A percentile compares a stretch with the other conserved stretches of the same genome.
Evolutionary conservation across 768 basidiomycete genomes (phyloP).

Genomic region (Mycena olivaceomarginata): DNA sequence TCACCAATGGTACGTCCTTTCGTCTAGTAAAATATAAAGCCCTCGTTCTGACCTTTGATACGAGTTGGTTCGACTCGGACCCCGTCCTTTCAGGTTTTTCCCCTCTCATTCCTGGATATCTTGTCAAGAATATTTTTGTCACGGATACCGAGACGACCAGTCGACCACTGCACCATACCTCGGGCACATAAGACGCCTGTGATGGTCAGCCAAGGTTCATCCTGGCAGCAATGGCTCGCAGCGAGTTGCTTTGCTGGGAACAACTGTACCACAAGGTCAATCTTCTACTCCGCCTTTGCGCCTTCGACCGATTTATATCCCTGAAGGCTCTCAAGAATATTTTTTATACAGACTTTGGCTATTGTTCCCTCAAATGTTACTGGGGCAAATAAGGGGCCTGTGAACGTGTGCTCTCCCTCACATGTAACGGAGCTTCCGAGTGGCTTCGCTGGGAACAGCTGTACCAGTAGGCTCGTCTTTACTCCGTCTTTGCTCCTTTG

Average conservation of each 20-base stretch:
- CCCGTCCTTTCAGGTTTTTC: background rate
- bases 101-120: constrained; percentile 30
- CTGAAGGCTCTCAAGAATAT: constrained; percentile 28
- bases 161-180: constrained; percentile 26
- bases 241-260: constrained; percentile 31
- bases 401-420: constrained; percentile 26
- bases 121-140: constrained; percentile 31
- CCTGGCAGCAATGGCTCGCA: constrained; percentile 24
- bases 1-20: no score
- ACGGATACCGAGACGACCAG: constrained; percentile 29
- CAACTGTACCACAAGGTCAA: constrained; percentile 8
- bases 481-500: constrained; percentile 28
- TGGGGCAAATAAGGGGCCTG: constrained; percentile 31
- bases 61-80: background rate
- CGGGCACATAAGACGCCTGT: constrained; percentile 24
- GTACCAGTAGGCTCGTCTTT: constrained; percentile 29
- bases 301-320: constrained; percentile 31
- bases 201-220: constrained; percentile 31
- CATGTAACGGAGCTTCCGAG: constrained; percentile 26
- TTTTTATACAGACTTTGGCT: constrained; percentile 42
- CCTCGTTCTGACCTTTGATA: no score
- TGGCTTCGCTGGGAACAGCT: constrained; percentile 30
- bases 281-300: constrained; percentile 33
- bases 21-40: no score
- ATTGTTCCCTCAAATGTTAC: constrained; percentile 26